Conservation (phyloP, 148 eudicot species). For the Vaccinium macrocarpon region DNA sequence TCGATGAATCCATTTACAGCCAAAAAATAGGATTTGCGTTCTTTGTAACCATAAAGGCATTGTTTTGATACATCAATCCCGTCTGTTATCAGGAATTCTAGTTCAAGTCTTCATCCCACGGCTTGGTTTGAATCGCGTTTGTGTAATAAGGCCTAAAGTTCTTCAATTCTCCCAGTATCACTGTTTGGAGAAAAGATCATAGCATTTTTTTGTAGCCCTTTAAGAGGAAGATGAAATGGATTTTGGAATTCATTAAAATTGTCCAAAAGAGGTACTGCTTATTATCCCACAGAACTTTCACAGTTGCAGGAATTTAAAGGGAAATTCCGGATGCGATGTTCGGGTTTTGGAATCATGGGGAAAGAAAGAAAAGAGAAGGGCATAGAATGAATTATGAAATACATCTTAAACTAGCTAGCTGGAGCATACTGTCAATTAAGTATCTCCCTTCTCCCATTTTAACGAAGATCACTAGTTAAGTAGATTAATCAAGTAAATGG, state of each 20-base stretch:
- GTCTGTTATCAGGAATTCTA: not conserved
- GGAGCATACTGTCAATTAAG: not conserved
- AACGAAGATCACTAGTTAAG: not conserved
- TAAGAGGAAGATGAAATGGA: not conserved
- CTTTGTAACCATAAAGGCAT: not conserved
- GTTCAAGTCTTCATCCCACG: not conserved
- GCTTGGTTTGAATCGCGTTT: not conserved
- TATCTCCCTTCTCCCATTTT: not conserved
- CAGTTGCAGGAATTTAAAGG: not conserved
- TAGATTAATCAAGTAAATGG: not conserved
- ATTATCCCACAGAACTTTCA: not conserved
- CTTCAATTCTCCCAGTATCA: not conserved
- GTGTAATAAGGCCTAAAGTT: not conserved
- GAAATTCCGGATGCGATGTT: not conserved
- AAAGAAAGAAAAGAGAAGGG: not conserved
- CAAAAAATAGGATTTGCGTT: not conserved
- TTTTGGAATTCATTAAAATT: too few species aligned
- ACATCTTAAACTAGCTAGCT: not conserved
- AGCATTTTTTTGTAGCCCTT: not conserved
- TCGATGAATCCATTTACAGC: slow-evolving; percentile 43
- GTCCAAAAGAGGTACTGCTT: too few species aligned
- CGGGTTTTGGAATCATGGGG: not conserved
- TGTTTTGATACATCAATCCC: not conserved
- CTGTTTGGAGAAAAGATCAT: not conserved
- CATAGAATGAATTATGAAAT: not conserved